Conservation (phyloP, 106 monocot genomes). For the Gastrodia elata region DNA sequence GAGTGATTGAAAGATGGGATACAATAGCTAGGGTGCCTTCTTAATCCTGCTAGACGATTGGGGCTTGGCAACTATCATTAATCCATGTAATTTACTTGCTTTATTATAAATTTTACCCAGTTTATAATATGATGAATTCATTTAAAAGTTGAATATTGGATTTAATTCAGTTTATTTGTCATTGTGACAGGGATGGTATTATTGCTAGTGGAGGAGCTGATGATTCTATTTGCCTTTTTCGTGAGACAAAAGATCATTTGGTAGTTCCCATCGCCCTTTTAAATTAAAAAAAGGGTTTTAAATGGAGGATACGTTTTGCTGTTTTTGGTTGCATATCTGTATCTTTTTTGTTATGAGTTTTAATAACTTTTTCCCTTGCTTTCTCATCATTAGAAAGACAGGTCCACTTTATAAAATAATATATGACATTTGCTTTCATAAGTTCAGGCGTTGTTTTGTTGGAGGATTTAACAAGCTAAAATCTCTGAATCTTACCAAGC, state of each 20-base stretch:
- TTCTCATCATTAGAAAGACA: not conserved
- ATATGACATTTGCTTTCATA: not conserved
- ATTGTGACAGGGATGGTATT: constrained; percentile 38
- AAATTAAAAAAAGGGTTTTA: not conserved
- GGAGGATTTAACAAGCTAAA: not conserved
- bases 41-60: not conserved
- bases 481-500: no score
- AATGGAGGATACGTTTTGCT: not conserved
- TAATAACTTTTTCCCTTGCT: not conserved
- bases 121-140: not conserved
- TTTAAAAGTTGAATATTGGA: constrained; percentile 2
- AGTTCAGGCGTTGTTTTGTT: not conserved
- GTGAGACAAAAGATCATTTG: constrained; percentile 31
- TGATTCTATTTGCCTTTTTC: constrained; percentile 63
- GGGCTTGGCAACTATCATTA: not conserved
- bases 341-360: not conserved
- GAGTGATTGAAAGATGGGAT: not conserved
- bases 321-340: not conserved
- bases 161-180: constrained; percentile 5
- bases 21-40: not conserved
- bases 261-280: constrained; percentile 16
- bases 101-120: not conserved
- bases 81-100: not conserved
- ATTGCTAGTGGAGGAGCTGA: constrained; percentile 76
- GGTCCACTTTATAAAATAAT: not conserved